Evolutionary conservation across 2,329 filamentous ascomycete genomes (phyloP), one percentile per base, ranked within the genome.

Genomic region (Aspergillus sp.): DNA sequence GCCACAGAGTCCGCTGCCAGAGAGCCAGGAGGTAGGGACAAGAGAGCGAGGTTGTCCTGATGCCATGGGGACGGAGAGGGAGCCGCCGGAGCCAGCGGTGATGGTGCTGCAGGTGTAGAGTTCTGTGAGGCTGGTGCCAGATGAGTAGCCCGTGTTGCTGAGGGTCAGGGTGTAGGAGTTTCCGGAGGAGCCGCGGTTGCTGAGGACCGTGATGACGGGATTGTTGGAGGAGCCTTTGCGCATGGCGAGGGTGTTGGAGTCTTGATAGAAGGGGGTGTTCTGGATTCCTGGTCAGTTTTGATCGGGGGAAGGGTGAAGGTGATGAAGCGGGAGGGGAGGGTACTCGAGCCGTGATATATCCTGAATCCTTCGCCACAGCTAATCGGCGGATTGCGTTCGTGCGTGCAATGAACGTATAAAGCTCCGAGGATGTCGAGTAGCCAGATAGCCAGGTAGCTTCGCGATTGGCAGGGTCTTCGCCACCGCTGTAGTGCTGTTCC

Each of bases 401-500:
- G 5, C 67, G 65, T 0, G 76, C 66, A 53, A 85, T 80, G 61
- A 76, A 76, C 14, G 69, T 64, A 72, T 86, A 87, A 11, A 86
- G 72, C 29, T 81, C 77, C 6, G 78, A 64, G 5, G 73, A 63
- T 1, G 76, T 82, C 62, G 77, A 67, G 71, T 82, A 87, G 6
- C 73, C 74, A 10, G 81, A 83, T 10, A 80, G 71, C 86, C 85
- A 88, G 46, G 84, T 76, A 7, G 85, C 83, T 67, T 87, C 84
- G 16, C 85, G 82, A 49, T 78, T 80, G 0, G 77, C 76, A 5
- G 84, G 84, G 55, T 73, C 74, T 42, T 71, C 77, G n/a, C 79
- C 82, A 24, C 82, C 82, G 2, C 75, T 70, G 67, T 82, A 88
- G 58, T 83, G 84, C 68, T 89, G 87, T 71, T 90, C 87, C 59